Conservation (phyloP, 805 yeast species). For the Candida ascalaphidarum region DNA sequence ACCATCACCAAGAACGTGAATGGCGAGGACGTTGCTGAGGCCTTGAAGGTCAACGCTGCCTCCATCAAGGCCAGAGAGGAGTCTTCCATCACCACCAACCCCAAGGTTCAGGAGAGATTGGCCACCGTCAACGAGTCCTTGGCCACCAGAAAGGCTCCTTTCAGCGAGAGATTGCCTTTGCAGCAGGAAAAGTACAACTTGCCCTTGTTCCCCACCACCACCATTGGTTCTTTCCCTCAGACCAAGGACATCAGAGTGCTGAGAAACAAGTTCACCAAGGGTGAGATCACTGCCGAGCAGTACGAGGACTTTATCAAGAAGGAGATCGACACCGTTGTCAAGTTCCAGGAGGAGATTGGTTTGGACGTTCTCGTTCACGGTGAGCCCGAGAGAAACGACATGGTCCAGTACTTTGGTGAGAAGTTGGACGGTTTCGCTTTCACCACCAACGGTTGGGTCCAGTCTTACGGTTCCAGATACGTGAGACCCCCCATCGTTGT, state of each 20-base stretch:
- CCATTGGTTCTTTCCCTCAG: constrained; percentile 99
- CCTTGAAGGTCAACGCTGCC: constrained; percentile 77
- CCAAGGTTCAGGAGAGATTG: constrained; percentile 82
- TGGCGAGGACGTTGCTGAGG: constrained; percentile 71
- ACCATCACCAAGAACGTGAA: constrained; percentile 80
- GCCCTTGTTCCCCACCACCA: constrained; percentile 99
- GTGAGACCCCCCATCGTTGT: constrained; percentile 99
- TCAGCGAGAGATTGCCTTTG: constrained; percentile 78
- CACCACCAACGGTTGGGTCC: constrained; percentile 99
- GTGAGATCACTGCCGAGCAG: constrained; percentile 89
- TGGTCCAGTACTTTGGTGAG: constrained; percentile 99
- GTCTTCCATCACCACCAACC: constrained; percentile 86
- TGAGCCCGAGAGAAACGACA: constrained; percentile 99
- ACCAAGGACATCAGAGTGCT: constrained; percentile 97
- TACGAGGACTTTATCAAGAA: constrained; percentile 94
- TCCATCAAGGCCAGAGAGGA: constrained; percentile 79
- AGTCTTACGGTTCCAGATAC: constrained; percentile 99
- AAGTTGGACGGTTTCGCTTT: constrained; percentile 96
- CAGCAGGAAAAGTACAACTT: constrained; percentile 85
- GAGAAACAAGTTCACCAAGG: constrained; percentile 98
- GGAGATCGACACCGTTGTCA: constrained; percentile 92
- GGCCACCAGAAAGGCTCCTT: constrained; percentile 80
- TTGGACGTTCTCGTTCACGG: constrained; percentile 98
- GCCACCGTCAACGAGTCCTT: constrained; percentile 65
- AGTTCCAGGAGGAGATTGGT: constrained; percentile 99